These are phyloP conservation scores for Botryosphaeria dothidea DNA, from an alignment of 2,329 filamentous ascomycete species.

Conservation along the genomic window DNA sequence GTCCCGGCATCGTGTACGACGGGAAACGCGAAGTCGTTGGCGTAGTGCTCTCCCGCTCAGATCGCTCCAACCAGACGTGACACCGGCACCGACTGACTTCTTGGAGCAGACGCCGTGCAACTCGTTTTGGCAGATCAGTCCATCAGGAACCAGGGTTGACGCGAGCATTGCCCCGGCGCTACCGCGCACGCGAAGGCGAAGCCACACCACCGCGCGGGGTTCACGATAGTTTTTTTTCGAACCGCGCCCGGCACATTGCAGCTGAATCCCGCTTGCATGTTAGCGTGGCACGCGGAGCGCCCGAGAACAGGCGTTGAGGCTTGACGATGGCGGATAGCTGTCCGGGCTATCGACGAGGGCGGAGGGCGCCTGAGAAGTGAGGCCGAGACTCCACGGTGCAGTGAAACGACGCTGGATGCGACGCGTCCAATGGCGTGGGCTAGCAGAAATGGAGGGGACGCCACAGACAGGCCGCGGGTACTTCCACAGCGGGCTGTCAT, in stretches of 20 bases:
- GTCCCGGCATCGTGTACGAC: slow-evolving; percentile 12
- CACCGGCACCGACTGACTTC: slow-evolving; percentile 1
- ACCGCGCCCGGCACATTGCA: background rate
- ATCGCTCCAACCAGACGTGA: slow-evolving; percentile 17
- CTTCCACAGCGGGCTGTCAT: background rate
- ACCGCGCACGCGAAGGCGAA: slow-evolving; percentile 1
- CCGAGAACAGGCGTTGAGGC: background rate
- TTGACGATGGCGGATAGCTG: background rate
- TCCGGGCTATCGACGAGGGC: background rate
- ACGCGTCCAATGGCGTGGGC: background rate
- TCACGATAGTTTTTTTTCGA: background rate
- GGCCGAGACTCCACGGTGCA: background rate
- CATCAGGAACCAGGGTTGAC: slow-evolving; percentile 8
- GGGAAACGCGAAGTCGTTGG: background rate
- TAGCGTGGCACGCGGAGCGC: background rate
- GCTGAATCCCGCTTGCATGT: background rate
- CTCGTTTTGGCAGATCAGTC: slow-evolving; percentile 13
- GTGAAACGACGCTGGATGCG: background rate
- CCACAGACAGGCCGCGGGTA: slow-evolving; percentile 5
- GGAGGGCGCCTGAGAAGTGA: background rate
- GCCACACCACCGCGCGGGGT: background rate
- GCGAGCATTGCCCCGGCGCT: slow-evolving; percentile 7
- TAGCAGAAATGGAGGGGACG: background rate
- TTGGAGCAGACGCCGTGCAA: background rate
- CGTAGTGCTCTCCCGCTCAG: background rate